Percentiles rank a stretch among this genome's conserved stretches.
Conservation (phyloP, 345 rosid species). For the Camelina sativa region DNA sequence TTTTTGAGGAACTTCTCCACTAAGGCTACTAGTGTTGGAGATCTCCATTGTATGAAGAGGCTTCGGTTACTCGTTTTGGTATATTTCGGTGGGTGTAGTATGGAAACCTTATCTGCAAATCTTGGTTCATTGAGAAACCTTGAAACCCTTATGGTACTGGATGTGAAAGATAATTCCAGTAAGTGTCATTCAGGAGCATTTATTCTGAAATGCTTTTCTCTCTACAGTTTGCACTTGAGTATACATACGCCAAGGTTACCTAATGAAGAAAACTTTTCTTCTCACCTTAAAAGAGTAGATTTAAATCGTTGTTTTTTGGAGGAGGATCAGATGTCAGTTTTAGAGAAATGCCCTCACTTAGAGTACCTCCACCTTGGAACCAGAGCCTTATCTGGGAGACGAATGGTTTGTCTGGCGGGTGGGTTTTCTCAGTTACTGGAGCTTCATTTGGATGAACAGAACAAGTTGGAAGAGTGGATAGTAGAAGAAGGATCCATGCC, state of each 20-base stretch:
- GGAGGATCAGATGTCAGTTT: constrained; percentile 51
- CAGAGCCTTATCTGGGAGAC: neutral
- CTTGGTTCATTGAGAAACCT: too few relatives aligned
- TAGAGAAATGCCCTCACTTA: constrained; percentile 41
- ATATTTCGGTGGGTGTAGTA: too few relatives aligned
- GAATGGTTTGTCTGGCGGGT: constrained; percentile 33
- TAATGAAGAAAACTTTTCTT: too few relatives aligned
- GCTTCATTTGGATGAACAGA: neutral
- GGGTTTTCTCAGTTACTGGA: constrained; percentile 22
- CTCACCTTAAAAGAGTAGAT: too few relatives aligned
- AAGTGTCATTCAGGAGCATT: too few relatives aligned
- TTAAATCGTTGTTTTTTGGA: constrained; percentile 17
- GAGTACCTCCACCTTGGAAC: too few relatives aligned
- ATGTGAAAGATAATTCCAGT: too few relatives aligned
- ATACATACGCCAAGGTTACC: neutral
- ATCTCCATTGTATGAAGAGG: neutral
- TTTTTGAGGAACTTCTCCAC: neutral
- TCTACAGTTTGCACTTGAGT: neutral
- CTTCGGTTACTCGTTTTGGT: too few relatives aligned
- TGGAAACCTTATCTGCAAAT: too few relatives aligned
- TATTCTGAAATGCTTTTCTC: too few relatives aligned
- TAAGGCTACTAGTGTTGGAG: neutral
- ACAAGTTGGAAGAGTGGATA: constrained; percentile 25
- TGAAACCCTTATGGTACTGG: too few relatives aligned
- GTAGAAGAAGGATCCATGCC: constrained; percentile 42